Conservation (phyloP, 257 asterid species). For the Solanum neorickii region DNA sequence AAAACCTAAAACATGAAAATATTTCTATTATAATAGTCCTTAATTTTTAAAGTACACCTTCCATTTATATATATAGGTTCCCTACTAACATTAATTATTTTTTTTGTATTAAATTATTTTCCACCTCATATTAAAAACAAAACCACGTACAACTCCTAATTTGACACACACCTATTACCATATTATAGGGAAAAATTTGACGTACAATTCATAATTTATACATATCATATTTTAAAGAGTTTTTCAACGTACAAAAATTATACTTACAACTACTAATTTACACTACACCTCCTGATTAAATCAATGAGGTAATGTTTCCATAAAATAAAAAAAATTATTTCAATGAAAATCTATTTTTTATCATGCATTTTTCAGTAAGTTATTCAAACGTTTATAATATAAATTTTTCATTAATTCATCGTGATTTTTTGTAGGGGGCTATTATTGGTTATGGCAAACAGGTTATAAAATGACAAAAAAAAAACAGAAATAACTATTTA, state of each 20-base stretch:
- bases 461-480: neutral
- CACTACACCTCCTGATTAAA: neutral
- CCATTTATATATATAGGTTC: neutral
- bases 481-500: neutral
- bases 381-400: neutral
- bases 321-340: too few species aligned
- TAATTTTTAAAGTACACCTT: neutral
- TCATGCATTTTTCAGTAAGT: neutral
- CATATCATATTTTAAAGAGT: neutral
- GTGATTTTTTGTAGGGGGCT: neutral
- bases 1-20: too few species aligned
- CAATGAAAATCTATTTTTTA: too few species aligned
- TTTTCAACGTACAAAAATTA: neutral
- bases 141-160: neutral
- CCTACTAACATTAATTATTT: neutral
- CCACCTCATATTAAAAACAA: neutral
- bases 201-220: neutral
- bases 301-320: too few species aligned
- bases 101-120: neutral
- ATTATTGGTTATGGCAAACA: neutral
- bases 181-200: neutral
- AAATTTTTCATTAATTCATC: too few species aligned
- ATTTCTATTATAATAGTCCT: neutral
- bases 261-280: neutral
- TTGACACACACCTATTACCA: neutral